phyloP scores from a whole-genome alignment of 768 basidiomycete genomes.

The Termitomyces sp. region DNA sequence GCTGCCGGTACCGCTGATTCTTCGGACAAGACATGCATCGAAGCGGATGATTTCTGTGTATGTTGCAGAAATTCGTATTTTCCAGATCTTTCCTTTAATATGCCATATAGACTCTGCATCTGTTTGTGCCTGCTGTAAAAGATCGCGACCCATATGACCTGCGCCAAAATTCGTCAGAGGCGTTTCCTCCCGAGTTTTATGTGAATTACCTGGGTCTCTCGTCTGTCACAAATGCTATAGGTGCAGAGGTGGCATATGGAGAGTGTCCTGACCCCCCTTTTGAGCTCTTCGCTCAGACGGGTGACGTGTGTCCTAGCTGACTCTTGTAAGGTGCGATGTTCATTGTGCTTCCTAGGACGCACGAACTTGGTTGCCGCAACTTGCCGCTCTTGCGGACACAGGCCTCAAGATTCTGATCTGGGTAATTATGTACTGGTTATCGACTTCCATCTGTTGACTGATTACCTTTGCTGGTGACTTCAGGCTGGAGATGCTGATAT shows the following conservation, averaged over 20 bases:
- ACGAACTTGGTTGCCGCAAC: slow-evolving; percentile 44
- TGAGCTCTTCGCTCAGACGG: slow-evolving; percentile 39
- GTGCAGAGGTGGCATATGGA: slow-evolving; percentile 42
- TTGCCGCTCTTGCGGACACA: slow-evolving; percentile 41
- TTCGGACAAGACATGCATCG: slow-evolving; percentile 47
- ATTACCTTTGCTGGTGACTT: not conserved
- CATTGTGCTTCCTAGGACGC: slow-evolving; percentile 34
- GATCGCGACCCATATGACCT: slow-evolving; percentile 52
- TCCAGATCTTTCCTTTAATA: not conserved
- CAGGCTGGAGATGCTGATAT: slow-evolving; percentile 49
- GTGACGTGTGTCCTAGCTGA: slow-evolving; percentile 40
- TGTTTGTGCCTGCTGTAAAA: slow-evolving; percentile 47
- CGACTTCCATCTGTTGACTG: slow-evolving; percentile 11
- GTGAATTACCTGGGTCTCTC: slow-evolving; percentile 37
- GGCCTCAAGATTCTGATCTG: slow-evolving; percentile 38
- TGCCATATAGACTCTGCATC: slow-evolving; percentile 32
- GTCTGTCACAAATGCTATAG: slow-evolving; percentile 27
- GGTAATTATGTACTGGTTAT: slow-evolving; percentile 28
- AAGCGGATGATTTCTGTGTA: slow-evolving; percentile 55
- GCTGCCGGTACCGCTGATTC: slow-evolving; percentile 41
- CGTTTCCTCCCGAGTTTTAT: slow-evolving; percentile 58
- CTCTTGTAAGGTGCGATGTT: slow-evolving; percentile 26
- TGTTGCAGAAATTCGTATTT: slow-evolving; percentile 9
- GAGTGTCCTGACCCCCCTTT: slow-evolving; percentile 44
- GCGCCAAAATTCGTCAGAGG: slow-evolving; percentile 45